phyloP scores from a whole-genome alignment of 2,329 filamentous ascomycete genomes.

The Ophiocordyceps sinensis region DNA sequence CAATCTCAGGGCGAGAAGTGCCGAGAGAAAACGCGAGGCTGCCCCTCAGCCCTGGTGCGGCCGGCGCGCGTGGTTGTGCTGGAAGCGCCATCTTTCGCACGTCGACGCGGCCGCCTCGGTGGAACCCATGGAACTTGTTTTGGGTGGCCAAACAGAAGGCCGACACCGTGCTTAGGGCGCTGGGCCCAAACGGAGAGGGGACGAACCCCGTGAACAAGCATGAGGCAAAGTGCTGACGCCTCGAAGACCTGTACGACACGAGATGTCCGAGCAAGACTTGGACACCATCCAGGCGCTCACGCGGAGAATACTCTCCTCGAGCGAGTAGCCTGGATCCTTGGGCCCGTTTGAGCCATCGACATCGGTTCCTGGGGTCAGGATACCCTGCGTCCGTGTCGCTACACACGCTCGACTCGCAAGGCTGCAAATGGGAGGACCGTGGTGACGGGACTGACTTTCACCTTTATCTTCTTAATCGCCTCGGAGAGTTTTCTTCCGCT shows the following conservation, averaged over 20 bases:
- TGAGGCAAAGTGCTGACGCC: neutral
- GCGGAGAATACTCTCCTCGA: neutral
- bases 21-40: conserved; percentile 9
- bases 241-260: conserved; percentile 2
- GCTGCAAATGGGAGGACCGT: too few relatives aligned
- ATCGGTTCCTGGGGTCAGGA: too few relatives aligned
- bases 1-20: conserved; percentile 8
- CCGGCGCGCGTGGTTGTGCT: conserved; percentile 18
- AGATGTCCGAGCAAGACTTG: conserved; percentile 10
- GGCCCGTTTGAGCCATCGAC: neutral
- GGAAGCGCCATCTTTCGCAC: conserved; percentile 10
- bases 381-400: too few relatives aligned
- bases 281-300: neutral
- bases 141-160: conserved; percentile 22
- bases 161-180: conserved; percentile 18
- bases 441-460: too few relatives aligned
- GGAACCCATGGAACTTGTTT: conserved; percentile 8
- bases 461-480: too few relatives aligned
- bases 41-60: conserved; percentile 17
- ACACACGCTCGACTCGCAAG: too few relatives aligned
- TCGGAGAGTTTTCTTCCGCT: too few relatives aligned
- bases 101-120: neutral
- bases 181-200: conserved; percentile 5
- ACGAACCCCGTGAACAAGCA: neutral
- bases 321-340: neutral